phyloP scores from a whole-genome alignment of 352 stramenopile species.

The Pythium utonaiense region DNA sequence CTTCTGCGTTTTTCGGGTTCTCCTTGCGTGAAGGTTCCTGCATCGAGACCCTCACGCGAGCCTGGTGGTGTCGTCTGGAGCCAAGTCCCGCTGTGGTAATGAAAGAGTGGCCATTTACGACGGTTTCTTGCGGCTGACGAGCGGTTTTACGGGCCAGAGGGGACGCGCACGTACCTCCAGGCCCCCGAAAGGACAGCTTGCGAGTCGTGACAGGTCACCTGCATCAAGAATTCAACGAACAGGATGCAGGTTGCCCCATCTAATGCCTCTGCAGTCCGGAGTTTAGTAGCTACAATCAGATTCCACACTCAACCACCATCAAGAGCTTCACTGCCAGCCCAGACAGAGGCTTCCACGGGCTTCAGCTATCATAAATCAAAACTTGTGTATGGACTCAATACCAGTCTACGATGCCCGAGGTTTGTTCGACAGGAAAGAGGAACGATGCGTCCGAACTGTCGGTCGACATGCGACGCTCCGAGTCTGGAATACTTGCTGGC shows the following conservation, averaged over 20 bases:
- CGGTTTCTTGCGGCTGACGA: slow-evolving; percentile 6
- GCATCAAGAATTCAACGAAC: background rate
- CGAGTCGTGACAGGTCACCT: background rate
- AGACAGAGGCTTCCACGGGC: too few species aligned
- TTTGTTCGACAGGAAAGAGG: background rate
- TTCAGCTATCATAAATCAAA: slow-evolving; percentile 13
- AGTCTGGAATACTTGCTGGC: slow-evolving; percentile 9
- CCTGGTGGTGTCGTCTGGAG: background rate
- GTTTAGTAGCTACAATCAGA: too few species aligned
- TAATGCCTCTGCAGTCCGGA: too few species aligned
- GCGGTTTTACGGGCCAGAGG: slow-evolving; percentile 4
- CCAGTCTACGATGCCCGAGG: background rate
- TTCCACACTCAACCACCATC: too few species aligned
- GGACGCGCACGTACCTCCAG: slow-evolving; percentile 8
- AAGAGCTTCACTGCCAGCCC: too few species aligned
- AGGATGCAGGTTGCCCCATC: background rate
- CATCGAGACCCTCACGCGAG: slow-evolving; percentile 11
- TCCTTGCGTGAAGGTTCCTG: slow-evolving; percentile 18
- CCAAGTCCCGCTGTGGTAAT: background rate
- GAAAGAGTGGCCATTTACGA: background rate
- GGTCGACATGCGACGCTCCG: slow-evolving; percentile 10
- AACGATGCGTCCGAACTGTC: slow-evolving; percentile 21
- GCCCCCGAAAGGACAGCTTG: background rate
- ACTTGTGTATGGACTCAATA: slow-evolving; percentile 3
- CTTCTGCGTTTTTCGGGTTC: slow-evolving; percentile 21